phyloP scores from a whole-genome alignment of 139 green algal genomes.

The Medakamo hakoo region DNA sequence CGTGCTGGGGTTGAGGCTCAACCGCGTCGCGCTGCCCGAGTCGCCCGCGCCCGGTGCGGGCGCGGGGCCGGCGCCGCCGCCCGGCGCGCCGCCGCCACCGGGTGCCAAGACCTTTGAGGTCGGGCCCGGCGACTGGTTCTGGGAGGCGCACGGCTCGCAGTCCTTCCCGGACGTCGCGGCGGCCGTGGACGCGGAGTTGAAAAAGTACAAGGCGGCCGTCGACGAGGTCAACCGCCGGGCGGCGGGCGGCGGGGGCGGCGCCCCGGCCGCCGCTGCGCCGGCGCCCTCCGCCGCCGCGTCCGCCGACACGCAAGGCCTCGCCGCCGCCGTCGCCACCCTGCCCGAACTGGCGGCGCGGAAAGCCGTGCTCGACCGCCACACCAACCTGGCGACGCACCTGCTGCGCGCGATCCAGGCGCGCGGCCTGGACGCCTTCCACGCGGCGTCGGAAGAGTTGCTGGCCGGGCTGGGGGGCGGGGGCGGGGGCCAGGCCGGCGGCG shows the following conservation, averaged over 20 bases:
- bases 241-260: slow-evolving; percentile 10
- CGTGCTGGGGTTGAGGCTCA: slow-evolving; percentile 76
- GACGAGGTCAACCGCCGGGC: slow-evolving; percentile 81
- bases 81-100: slow-evolving; percentile 1
- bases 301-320: slow-evolving; percentile 57
- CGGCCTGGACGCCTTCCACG: slow-evolving; percentile 66
- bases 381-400: slow-evolving; percentile 80
- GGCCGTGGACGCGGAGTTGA: slow-evolving; percentile 55
- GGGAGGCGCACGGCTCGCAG: slow-evolving; percentile 43
- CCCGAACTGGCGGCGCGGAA: slow-evolving; percentile 62
- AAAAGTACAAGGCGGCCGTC: slow-evolving; percentile 74
- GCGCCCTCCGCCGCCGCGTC: slow-evolving; percentile 21
- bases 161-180: slow-evolving; percentile 67
- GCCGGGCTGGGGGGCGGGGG: slow-evolving; percentile 50
- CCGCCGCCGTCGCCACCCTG: slow-evolving; percentile 60
- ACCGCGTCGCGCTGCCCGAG: slow-evolving; percentile 66
- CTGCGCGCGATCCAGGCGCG: slow-evolving; percentile 76
- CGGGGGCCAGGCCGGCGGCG: slow-evolving; percentile 41
- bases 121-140: slow-evolving; percentile 66
- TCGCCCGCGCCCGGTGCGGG: too few relatives aligned
- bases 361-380: slow-evolving; percentile 96
- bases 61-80: neutral
- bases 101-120: slow-evolving; percentile 76
- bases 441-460: slow-evolving; percentile 72
- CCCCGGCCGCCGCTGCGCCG: slow-evolving; percentile 18